Base-by-base conservation (phyloP, 2,329 filamentous ascomycete species). In the Aspergillus pseudotamarii region DNA sequence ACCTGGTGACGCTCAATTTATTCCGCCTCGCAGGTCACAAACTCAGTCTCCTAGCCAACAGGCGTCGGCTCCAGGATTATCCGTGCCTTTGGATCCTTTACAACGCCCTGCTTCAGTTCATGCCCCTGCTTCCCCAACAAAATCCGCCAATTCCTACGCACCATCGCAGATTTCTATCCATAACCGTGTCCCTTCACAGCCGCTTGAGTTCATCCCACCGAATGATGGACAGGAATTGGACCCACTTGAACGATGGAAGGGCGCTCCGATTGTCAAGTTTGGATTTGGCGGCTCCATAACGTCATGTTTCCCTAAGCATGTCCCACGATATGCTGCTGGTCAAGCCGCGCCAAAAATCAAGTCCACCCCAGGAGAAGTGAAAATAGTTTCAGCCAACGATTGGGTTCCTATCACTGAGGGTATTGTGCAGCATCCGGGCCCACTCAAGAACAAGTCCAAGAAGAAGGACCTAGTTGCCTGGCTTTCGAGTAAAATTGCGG, bases 391-490 rank as follows among this genome's bases (percentile, higher is more conserved):
- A 69, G 85, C 92, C 65, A 95, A 91, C 74, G 88, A 93, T 50
- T 82, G 92, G 34, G 81, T 92, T 51, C 88, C 91, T 5, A 81
- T 93, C 10, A 82, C 87, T 28, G 92, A 95, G 38, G 86, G 89
- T 2, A 81, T 95, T 56, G 85, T 88, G 21, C 93, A 89, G 69
- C 98, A 98, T 72, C 95, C 95, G 0, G 95, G 95, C 0, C 95
- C 96, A 3, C 81, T 99, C 32, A 93, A 91, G 76, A 86, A 89
- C 46, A 98, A 97, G 75, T 88, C 89, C 1, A 98, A 97, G 83
- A 99, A 99, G 84, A 99, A 98, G 81, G 94, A 99, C 60, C 86
- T 93, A 0, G 71, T 94, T 50, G 79, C 87, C 2, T 99, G 96
- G 95, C 83, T 99, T 51, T 86, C 84, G 5, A 82, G 85, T 63